phyloP scores from a whole-genome alignment of 2,329 filamentous ascomycete species.

The Epichloe festucae region DNA sequence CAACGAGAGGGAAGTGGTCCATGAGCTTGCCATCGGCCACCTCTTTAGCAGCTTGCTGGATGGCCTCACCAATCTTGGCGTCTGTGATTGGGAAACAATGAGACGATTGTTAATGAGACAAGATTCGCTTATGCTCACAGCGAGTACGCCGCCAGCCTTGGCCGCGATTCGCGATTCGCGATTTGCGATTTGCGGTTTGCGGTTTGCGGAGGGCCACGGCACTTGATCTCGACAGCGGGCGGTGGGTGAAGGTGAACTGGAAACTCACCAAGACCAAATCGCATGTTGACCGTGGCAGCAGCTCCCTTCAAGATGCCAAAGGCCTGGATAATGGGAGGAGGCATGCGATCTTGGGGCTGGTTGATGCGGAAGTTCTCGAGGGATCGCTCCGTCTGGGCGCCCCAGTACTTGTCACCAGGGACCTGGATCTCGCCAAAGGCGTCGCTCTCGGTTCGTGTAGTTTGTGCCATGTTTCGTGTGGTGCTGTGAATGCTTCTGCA shows the following conservation, averaged over 20 bases:
- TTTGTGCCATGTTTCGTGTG: conserved; percentile 11
- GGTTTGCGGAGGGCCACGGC: too few species aligned
- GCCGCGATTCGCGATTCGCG: too few species aligned
- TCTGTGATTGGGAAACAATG: conserved; percentile 2
- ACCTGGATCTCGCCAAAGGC: conserved; percentile 97
- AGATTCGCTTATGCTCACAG: background rate
- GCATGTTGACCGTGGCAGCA: conserved; percentile 90
- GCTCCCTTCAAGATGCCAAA: conserved; percentile 97
- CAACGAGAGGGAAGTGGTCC: conserved; percentile 95
- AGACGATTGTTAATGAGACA: background rate
- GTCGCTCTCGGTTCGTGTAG: conserved; percentile 79
- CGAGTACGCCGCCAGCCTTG: too few species aligned
- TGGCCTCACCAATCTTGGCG: conserved; percentile 78
- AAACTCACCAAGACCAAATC: conserved; percentile 62
- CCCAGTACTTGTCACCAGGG: conserved; percentile 90
- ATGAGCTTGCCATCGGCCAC: conserved; percentile 87
- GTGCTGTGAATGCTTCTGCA: conserved; percentile 9
- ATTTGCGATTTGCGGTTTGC: too few species aligned
- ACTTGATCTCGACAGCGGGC: too few species aligned
- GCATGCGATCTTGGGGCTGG: conserved; percentile 98
- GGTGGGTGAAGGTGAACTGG: too few species aligned
- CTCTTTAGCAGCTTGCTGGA: conserved; percentile 87
- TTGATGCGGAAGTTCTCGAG: conserved; percentile 98
- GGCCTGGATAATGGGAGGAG: conserved; percentile 76
- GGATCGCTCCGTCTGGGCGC: conserved; percentile 93